Base-by-base conservation (phyloP, 202 grass and related monocot species). In the Carex arenaria region DNA sequence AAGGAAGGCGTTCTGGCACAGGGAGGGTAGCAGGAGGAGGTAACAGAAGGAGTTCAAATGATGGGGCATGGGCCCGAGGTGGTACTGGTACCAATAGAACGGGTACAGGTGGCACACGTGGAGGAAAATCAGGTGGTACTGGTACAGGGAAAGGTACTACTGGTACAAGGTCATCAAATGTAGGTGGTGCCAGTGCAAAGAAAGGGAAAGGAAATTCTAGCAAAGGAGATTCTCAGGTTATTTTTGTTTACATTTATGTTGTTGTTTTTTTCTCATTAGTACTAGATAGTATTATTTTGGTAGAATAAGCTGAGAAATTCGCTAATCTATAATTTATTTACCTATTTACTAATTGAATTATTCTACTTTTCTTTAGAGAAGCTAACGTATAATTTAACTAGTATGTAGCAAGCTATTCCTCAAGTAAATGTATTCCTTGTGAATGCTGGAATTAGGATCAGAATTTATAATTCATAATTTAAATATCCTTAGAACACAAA, bases 161-260 rank as follows among this genome's bases (percentile, higher is more conserved):
- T 62, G 85, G 0, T 10, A 77, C 64, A 45, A 92, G 89, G 86
- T 90, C 96, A 69, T 85, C 93, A 42, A 79, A 72, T 85, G 49
- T 28, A 55, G 42, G 36, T 32, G 80, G 43, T 38, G 19, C 80
- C 11, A 63, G 20, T 32, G 80, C 63, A 1, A 99, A 92, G 87
- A 99, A 95, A 93, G 93, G 91, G 75, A 99, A 95, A 92, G 82
- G 93, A 54, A 83, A 55, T 87, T 89, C 96, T 72, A 90, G 78
- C 90, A 98, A 93, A 84, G 83, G 56, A 84, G 96, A 99, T 72
- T 89, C 91, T 61, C 89, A 82, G 81, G 95, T 98, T 85, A 65
- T 87, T 92, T 57, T n/a, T 77, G 45, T 54, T 51, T 19, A 11
- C 42, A 26, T n/a, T 1, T 55, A 2, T 52, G 8, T 76, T 56